A percentile compares a stretch with the other conserved stretches of the same genome.
phyloP scores from a whole-genome alignment of 257 asterid genomes.

The Nicotiana undulata region DNA sequence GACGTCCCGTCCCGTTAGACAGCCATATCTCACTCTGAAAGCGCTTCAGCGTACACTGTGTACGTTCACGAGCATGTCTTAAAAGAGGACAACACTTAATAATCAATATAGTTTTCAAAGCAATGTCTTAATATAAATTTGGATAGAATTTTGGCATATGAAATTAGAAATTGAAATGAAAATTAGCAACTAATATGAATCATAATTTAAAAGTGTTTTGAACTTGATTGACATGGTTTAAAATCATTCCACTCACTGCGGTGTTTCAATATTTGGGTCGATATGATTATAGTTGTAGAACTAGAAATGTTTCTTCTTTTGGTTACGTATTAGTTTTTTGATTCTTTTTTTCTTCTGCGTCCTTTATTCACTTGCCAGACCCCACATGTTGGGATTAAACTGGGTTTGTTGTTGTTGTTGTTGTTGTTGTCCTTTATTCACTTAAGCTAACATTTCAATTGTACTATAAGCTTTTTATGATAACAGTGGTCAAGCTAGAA shows the following conservation, averaged over 20 bases:
- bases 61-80: neutral
- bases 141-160: constrained; percentile 3
- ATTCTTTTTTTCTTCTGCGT: neutral
- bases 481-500: neutral
- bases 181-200: neutral
- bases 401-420: too few relatives aligned
- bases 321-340: neutral
- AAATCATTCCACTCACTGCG: neutral
- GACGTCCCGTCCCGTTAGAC: too few relatives aligned
- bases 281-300: neutral
- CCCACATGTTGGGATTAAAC: too few relatives aligned
- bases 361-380: neutral
- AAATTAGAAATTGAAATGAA: neutral
- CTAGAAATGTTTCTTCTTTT: neutral
- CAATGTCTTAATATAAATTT: neutral
- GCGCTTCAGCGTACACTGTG: neutral
- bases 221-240: neutral
- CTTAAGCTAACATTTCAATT: neutral
- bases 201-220: neutral
- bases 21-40: too few relatives aligned
- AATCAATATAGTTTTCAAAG: neutral
- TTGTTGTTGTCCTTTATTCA: neutral
- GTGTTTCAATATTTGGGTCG: neutral
- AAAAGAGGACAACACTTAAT: neutral
- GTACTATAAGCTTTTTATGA: neutral